Percentiles rank a stretch among this genome's conserved stretches.
Conservation (phyloP, 2,329 filamentous ascomycete species). For the Amesomyces nigricolor region DNA sequence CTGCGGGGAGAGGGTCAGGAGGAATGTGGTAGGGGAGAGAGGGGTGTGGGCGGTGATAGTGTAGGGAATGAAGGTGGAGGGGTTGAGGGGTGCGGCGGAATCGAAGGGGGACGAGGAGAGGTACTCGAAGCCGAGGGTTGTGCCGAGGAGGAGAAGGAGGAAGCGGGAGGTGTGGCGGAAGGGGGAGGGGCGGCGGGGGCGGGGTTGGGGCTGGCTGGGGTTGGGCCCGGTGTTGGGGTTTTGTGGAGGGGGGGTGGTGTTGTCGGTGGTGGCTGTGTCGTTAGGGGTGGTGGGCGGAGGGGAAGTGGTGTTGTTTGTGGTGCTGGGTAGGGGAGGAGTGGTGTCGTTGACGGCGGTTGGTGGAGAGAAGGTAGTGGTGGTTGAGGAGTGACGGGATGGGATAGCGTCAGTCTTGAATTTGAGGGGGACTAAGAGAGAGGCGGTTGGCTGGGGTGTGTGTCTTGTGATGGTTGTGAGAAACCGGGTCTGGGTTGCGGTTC, state of each 20-base stretch:
- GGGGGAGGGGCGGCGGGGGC: too few species aligned
- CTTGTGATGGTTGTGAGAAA: background rate
- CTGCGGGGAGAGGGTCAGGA: constrained; percentile 56
- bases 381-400: background rate
- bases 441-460: too few species aligned
- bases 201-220: too few species aligned
- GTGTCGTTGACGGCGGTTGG: background rate
- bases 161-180: background rate
- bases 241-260: too few species aligned
- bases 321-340: too few species aligned
- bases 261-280: too few species aligned
- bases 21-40: constrained; percentile 61
- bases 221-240: too few species aligned
- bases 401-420: background rate
- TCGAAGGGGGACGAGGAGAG: background rate
- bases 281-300: background rate
- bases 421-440: too few species aligned
- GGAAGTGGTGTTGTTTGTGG: background rate
- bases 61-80: constrained; percentile 59
- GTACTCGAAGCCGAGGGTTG: background rate
- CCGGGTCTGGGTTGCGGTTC: background rate
- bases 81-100: constrained; percentile 42
- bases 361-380: background rate
- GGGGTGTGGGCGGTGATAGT: constrained; percentile 54
- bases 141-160: background rate